Conservation (phyloP, 2,329 filamentous ascomycete species). For the Talaromyces marneffei region DNA sequence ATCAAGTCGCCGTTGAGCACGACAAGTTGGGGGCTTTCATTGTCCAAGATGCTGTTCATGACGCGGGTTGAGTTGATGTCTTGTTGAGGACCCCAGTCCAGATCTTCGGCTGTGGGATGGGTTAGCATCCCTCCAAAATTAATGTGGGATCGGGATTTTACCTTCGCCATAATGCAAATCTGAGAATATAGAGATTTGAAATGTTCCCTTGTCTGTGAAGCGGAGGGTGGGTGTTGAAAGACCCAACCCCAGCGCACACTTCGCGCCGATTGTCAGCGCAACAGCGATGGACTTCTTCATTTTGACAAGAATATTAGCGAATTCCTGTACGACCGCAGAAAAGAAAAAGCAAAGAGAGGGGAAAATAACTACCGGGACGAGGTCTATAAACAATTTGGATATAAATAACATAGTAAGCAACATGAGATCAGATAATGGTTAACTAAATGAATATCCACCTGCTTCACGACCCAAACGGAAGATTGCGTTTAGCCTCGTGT, state of each 20-base stretch:
- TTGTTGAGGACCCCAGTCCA: constrained; percentile 11
- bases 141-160: constrained; percentile 21
- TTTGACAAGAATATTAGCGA: not conserved
- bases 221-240: constrained; percentile 14
- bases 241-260: not conserved
- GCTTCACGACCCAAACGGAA: not conserved
- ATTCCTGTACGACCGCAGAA: not conserved
- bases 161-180: constrained; percentile 69
- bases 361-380: not conserved
- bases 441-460: not conserved
- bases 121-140: not conserved
- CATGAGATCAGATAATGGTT: not conserved
- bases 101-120: constrained; percentile 8
- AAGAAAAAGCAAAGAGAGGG: not conserved
- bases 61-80: constrained; percentile 13
- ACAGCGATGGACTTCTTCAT: not conserved
- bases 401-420: too few relatives aligned
- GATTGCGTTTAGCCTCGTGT: not conserved
- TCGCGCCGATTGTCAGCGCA: not conserved
- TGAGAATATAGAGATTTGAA: constrained; percentile 56
- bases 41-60: constrained; percentile 6
- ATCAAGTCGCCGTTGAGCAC: constrained; percentile 68
- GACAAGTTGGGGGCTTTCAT: constrained; percentile 47
- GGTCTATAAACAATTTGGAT: too few relatives aligned
- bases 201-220: constrained; percentile 28